Evolutionary conservation across 192 early-diverging fungal genomes (phyloP).

Genomic region (Linnemannia exigua): DNA sequence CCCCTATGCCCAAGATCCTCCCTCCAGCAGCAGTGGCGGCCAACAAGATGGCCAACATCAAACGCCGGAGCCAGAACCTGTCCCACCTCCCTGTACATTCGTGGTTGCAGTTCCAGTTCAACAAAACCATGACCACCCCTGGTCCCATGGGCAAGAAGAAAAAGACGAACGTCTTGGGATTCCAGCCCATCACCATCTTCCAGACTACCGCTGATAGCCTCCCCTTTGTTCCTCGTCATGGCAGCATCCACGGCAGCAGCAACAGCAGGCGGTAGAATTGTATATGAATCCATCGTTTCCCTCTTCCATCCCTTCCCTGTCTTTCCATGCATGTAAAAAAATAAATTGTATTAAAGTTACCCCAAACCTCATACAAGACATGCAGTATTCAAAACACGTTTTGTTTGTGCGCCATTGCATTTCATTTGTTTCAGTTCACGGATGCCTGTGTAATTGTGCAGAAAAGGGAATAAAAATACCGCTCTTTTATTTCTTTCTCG

Average conservation of each 20-base stretch:
- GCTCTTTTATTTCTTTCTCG: too few relatives aligned
- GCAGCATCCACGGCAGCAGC: not conserved
- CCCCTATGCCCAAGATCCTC: constrained; percentile 41
- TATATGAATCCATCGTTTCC: not conserved
- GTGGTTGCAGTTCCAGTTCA: constrained; percentile 52
- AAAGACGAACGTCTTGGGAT: constrained; percentile 21
- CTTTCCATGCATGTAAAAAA: not conserved
- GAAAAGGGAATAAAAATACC: too few relatives aligned
- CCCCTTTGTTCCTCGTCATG: not conserved
- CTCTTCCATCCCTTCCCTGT: not conserved
- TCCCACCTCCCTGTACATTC: constrained; percentile 44
- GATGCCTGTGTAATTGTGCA: too few relatives aligned
- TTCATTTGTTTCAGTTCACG: too few relatives aligned
- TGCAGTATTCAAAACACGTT: too few relatives aligned
- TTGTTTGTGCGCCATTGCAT: too few relatives aligned
- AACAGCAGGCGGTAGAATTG: not conserved
- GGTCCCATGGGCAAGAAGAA: constrained; percentile 14
- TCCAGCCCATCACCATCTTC: constrained; percentile 50
- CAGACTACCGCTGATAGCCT: constrained; percentile 21
- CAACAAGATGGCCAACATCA: constrained; percentile 19
- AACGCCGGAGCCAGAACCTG: constrained; percentile 33
- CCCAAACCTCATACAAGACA: too few relatives aligned
- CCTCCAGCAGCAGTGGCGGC: constrained; percentile 14
- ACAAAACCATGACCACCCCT: constrained; percentile 42
- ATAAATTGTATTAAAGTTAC: not conserved